A percentile compares a stretch with the other conserved stretches of the same genome.
Evolutionary conservation across 2,329 filamentous ascomycete genomes (phyloP).

Genomic region (Graphilbum sp.): DNA sequence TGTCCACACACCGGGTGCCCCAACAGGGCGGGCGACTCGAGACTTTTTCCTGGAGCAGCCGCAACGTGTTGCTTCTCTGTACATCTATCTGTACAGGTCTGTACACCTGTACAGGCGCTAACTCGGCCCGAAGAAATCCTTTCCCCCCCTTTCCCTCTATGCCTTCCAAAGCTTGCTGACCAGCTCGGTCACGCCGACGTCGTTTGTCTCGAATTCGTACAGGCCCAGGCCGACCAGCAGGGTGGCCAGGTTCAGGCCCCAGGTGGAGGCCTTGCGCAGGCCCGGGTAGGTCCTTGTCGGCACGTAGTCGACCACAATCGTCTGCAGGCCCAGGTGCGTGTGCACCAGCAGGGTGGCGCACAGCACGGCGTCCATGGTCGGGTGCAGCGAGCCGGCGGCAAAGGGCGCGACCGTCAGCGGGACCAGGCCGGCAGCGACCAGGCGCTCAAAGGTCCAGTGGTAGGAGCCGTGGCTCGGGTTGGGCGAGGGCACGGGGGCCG

Average conservation of each 20-base stretch:
- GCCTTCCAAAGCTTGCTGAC: conserved; percentile 84
- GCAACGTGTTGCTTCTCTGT: too few relatives aligned
- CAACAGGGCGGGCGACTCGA: too few relatives aligned
- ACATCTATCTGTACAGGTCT: too few relatives aligned
- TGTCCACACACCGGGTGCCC: too few relatives aligned
- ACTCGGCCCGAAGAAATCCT: not conserved
- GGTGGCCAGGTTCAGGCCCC: conserved; percentile 65
- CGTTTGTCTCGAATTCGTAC: conserved; percentile 98
- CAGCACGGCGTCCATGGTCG: conserved; percentile 69
- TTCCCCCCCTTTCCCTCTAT: conserved; percentile 18
- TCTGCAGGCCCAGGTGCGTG: conserved; percentile 91
- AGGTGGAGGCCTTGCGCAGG: conserved; percentile 50
- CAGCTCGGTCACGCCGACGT: conserved; percentile 83
- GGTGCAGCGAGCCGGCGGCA: conserved; percentile 81
- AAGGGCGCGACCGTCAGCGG: conserved; percentile 85
- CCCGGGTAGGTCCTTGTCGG: conserved; percentile 54
- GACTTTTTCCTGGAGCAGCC: too few relatives aligned
- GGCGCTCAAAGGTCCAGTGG: conserved; percentile 94
- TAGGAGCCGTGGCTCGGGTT: conserved; percentile 80
- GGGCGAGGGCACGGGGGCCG: conserved; percentile 55
- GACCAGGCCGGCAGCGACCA: conserved; percentile 64
- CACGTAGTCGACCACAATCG: conserved; percentile 82
- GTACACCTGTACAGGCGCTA: too few relatives aligned
- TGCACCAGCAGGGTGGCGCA: conserved; percentile 75
- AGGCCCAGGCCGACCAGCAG: conserved; percentile 70